Evolutionary conservation across 2,329 filamentous ascomycete genomes (phyloP), one percentile per base, ranked within the genome.

Genomic region (Neonectria hederae): DNA sequence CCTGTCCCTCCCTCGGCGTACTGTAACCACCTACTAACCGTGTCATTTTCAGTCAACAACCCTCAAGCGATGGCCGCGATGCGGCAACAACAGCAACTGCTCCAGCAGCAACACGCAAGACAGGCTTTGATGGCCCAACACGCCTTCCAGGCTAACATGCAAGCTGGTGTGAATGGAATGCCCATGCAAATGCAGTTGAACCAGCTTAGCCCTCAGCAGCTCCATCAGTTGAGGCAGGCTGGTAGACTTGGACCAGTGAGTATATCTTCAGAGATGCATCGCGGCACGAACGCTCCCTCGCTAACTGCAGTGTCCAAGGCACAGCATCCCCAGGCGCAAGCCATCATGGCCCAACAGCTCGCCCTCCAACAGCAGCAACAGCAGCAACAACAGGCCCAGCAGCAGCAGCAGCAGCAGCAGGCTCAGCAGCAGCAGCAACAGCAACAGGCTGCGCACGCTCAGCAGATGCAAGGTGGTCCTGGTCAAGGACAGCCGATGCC

Each of bases 101-200:
- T 87, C 43, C 86, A 88, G 53, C 86, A 89, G 48, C 85, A 87
- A 66, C 85, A 84, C 61, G 78, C 79, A 22, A 79, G 84, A 54
- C 86, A 89, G 66, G 80, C 81, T 7, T 76, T 87, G 63, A 81
- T 88, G 78, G 81, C 82, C 17, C 85, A 88, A 68, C 86, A 88
- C 67, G 81, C 79, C 60, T 88, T 82, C 70, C 83, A 83, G 32
- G 82, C 77, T 51, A 83, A 84, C 52, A 86, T 89, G 79, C 80
- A 81, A 19, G 83, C 82, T 65, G 80, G 68, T 28, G 74, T 76
- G 32, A 76, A 75, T 35, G 76, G 81, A 19, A 84, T 87, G 71
- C 84, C 81, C 38, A 86, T 89, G 75, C 83, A 81, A 4, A 85
- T 89, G 76, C 83, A 76, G 71, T 83, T 88, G 73, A 85, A 77